A percentile compares a stretch with the other conserved stretches of the same genome.
phyloP scores from a whole-genome alignment of 768 basidiomycete species.

The Mycena galericulata region DNA sequence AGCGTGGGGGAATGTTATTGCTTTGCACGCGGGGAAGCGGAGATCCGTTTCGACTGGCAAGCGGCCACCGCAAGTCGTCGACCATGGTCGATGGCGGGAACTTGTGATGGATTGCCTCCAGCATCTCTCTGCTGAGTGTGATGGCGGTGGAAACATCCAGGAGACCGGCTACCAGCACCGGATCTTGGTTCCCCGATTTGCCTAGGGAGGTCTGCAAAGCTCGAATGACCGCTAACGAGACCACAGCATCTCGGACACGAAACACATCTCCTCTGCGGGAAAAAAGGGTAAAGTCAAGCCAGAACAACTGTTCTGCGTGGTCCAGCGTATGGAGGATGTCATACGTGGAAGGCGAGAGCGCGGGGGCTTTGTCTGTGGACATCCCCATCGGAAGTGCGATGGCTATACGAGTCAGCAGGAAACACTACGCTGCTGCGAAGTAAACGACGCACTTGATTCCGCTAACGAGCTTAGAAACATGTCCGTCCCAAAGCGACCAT shows the following conservation, averaged over 20 bases:
- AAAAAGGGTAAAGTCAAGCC: constrained; percentile 69
- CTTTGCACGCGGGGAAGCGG: constrained; percentile 46
- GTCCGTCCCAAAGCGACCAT: constrained; percentile 83
- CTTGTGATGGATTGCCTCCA: constrained; percentile 85
- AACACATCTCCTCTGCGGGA: constrained; percentile 71
- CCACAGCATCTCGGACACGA: constrained; percentile 78
- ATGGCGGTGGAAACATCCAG: constrained; percentile 83
- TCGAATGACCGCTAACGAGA: constrained; percentile 77
- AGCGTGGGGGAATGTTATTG: constrained; percentile 31
- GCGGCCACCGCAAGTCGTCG: constrained; percentile 86
- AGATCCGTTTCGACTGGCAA: constrained; percentile 58
- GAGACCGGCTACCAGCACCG: constrained; percentile 70
- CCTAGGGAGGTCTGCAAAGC: constrained; percentile 89
- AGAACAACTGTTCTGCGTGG: constrained; percentile 78
- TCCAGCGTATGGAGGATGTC: constrained; percentile 72
- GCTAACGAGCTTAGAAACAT: constrained; percentile 91
- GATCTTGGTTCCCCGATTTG: constrained; percentile 58
- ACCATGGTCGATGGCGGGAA: constrained; percentile 53
- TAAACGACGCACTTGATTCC: constrained; percentile 80
- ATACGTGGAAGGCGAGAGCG: constrained; percentile 58
- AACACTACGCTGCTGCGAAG: background rate
- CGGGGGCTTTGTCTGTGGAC: constrained; percentile 56
- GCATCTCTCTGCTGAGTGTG: constrained; percentile 86
- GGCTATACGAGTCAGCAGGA: constrained; percentile 55
- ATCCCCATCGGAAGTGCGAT: constrained; percentile 88